A percentile compares a stretch with the other conserved stretches of the same genome.
These are phyloP conservation scores for Colletotrichum tamarilloi DNA, from an alignment of 2,329 filamentous ascomycete species.

Conservation along the genomic window DNA sequence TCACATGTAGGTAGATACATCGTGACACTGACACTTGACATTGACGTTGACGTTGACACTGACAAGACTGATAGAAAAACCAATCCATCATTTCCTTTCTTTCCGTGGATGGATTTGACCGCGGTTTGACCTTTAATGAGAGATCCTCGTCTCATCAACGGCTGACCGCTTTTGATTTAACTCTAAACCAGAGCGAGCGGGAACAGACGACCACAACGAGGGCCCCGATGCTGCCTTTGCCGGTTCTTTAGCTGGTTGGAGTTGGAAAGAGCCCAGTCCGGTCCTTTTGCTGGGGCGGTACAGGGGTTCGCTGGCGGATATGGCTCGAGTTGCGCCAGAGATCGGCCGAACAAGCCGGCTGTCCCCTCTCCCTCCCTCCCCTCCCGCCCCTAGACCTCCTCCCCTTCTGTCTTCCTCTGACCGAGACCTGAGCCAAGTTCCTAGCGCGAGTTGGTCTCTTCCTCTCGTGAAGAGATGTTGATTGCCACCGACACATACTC, in stretches of 20 bases:
- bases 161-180: conserved; percentile 12
- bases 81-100: not conserved
- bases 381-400: not conserved
- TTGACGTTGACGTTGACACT: not conserved
- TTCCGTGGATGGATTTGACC: not conserved
- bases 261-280: not conserved
- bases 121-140: not conserved
- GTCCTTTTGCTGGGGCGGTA: conserved; percentile 24
- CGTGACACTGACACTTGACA: not conserved
- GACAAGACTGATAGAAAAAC: not conserved
- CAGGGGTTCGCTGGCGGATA: conserved; percentile 15
- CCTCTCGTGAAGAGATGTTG: too few species aligned
- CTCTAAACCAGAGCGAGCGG: conserved; percentile 20
- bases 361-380: not conserved
- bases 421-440: not conserved
- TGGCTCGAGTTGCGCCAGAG: conserved; percentile 20
- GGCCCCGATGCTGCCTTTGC: not conserved
- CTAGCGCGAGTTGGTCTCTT: not conserved
- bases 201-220: not conserved
- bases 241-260: not conserved
- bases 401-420: not conserved
- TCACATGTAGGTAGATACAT: not conserved
- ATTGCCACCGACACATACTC: too few species aligned
- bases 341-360: conserved; percentile 27
- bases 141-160: not conserved